Evolutionary conservation across 331 rosid species (phyloP).

Genomic region (Pyracantha coccinea): DNA sequence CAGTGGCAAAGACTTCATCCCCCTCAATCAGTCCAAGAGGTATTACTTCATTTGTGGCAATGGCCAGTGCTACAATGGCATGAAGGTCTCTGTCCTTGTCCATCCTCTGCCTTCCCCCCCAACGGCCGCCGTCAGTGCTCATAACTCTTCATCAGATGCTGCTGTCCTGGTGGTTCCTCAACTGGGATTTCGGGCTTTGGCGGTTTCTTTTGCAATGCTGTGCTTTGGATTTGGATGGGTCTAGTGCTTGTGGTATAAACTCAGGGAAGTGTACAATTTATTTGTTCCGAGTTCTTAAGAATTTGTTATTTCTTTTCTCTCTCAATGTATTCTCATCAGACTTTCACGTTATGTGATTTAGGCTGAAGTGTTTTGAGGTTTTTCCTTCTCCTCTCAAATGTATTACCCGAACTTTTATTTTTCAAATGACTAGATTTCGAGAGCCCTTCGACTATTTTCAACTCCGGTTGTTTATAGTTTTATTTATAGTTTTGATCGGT

Average conservation of each 20-base stretch:
- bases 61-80: slow-evolving; percentile 77
- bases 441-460: neutral
- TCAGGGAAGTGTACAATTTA: slow-evolving; percentile 9
- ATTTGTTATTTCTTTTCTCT: neutral
- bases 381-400: neutral
- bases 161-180: slow-evolving; percentile 10
- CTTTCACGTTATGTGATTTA: neutral
- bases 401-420: neutral
- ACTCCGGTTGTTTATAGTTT: neutral
- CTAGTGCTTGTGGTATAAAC: neutral
- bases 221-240: slow-evolving; percentile 30
- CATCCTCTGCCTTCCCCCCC: slow-evolving; percentile 42
- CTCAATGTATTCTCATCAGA: neutral
- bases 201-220: slow-evolving; percentile 18
- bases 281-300: neutral
- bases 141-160: slow-evolving; percentile 7
- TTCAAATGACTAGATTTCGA: too few relatives aligned
- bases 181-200: slow-evolving; percentile 11
- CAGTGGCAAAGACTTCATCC: slow-evolving; percentile 84
- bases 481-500: neutral
- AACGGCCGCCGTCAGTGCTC: neutral
- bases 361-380: neutral
- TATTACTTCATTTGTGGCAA: slow-evolving; percentile 84
- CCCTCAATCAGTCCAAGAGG: slow-evolving; percentile 43
- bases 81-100: slow-evolving; percentile 49